phyloP scores from a whole-genome alignment of 2,329 filamentous ascomycete species.

The Gnomoniopsis smithogilvyi region DNA sequence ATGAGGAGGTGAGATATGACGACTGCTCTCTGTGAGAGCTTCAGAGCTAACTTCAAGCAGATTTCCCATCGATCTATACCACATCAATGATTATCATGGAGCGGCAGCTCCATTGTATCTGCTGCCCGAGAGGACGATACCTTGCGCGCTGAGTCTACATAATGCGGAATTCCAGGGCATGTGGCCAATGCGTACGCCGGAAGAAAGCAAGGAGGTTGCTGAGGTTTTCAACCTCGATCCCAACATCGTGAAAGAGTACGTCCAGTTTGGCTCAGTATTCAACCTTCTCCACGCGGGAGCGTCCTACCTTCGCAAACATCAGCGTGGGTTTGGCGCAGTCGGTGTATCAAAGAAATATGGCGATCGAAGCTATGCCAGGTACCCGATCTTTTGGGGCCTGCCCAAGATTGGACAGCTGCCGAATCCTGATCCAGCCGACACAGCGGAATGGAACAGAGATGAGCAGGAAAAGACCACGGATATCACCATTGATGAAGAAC shows the following conservation, averaged over 20 bases:
- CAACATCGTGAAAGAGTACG: conserved; percentile 53
- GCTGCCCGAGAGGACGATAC: conserved; percentile 54
- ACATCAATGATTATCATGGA: conserved; percentile 36
- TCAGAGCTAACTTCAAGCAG: background rate
- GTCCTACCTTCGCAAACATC: conserved; percentile 60
- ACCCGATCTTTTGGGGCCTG: conserved; percentile 65
- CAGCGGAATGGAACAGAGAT: conserved; percentile 50
- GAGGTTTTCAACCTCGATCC: conserved; percentile 58
- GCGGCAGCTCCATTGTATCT: conserved; percentile 58
- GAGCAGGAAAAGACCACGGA: conserved; percentile 39
- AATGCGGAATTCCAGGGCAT: conserved; percentile 67
- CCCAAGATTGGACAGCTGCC: conserved; percentile 58
- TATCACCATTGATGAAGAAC: background rate
- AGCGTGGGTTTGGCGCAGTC: conserved; percentile 63
- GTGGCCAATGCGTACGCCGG: conserved; percentile 59
- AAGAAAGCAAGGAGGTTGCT: conserved; percentile 58
- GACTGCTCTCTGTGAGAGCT: background rate
- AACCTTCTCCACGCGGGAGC: conserved; percentile 59
- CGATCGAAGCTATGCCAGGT: conserved; percentile 44
- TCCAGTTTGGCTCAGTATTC: conserved; percentile 65
- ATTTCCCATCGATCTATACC: conserved; percentile 41
- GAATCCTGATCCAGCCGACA: conserved; percentile 62
- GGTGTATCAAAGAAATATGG: conserved; percentile 66
- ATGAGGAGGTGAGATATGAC: conserved; percentile 39
- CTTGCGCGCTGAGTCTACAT: conserved; percentile 60